Base-by-base conservation (phyloP, 1,284 basidiomycete genomes). In the Coniferiporia weirii region DNA sequence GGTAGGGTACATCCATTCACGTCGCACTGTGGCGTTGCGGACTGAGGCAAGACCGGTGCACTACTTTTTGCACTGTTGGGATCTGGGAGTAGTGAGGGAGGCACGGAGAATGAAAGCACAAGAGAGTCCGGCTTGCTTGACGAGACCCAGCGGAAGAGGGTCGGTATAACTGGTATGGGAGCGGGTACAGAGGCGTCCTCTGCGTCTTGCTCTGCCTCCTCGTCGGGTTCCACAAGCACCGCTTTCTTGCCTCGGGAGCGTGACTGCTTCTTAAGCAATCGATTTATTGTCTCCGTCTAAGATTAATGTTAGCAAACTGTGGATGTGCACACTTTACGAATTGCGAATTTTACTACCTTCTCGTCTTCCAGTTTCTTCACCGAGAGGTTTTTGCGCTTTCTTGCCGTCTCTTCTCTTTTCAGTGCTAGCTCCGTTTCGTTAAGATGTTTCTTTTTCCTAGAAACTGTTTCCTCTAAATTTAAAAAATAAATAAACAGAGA, bases 321-420 rank as follows among this genome's bases (percentile, higher is more conserved):
- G 45, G 34, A 19, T 17, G 34, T 13, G 49, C 48, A n/a, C 44
- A 48, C 45, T 47, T 10, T 40, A 22, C 54, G 32, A 46, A n/a
- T 55, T 10, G 69, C 73, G 27, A 5, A 27, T 27, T 27, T 27
- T 27, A 2, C 45, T 60, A 87, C 92, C 82, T 95, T 95, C 71
- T 96, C 93, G 66, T 96, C 93, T 69, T 95, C 91, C 19, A 94
- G 77, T 71, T 91, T 92, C 78, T 95, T 94, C 72, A 95, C 93
- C 17, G 83, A 87, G 61, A 95, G 77, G 65, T 95, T 90, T 67
- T 86, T 90, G 49, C 93, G 79, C 69, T 93, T 90, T 35, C 93
- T 78, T 0, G 93, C 91, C 0, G 87, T 92, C 73, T 96, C 93
- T 69, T 93, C 91, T 34, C 90, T 79, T 52, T 88, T 82, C 15